Percentiles rank a stretch among this genome's conserved stretches.
These are phyloP conservation scores for Petunia axillaris DNA, from an alignment of 257 asterid species.

Conservation along the genomic window DNA sequence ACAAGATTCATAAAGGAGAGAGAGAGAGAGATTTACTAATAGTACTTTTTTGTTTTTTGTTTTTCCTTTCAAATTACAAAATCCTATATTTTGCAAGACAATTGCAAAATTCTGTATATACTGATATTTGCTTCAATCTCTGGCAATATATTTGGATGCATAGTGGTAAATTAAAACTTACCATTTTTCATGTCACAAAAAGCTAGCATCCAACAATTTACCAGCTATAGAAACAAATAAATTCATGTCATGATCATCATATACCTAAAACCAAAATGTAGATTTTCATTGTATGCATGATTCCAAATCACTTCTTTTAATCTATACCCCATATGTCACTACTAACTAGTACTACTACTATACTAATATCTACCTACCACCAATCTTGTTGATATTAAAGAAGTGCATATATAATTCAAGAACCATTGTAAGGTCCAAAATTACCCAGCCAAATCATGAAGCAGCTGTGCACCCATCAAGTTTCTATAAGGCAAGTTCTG, in stretches of 20 bases:
- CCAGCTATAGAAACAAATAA: conserved; percentile 35
- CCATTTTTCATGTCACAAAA: conserved; percentile 21
- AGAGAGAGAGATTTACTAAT: background rate
- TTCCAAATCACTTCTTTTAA: conserved; percentile 24
- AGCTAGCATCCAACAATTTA: conserved; percentile 30
- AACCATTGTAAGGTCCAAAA: conserved; percentile 32
- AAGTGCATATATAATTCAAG: background rate
- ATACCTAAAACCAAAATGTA: conserved; percentile 45
- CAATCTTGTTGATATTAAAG: background rate
- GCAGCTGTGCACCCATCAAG: conserved; percentile 93
- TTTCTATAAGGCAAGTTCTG: conserved; percentile 84
- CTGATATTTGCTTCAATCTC: conserved; percentile 20
- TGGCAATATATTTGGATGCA: conserved; percentile 25
- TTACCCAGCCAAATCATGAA: conserved; percentile 85
- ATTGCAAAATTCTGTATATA: conserved; percentile 19
- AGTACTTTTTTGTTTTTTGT: too few relatives aligned
- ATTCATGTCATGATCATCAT: conserved; percentile 21
- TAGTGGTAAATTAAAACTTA: background rate
- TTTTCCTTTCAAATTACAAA: background rate
- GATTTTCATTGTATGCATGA: conserved; percentile 38
- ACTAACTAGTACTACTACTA: background rate
- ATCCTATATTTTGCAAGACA: too few relatives aligned
- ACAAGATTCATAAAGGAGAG: background rate
- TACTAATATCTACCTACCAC: background rate
- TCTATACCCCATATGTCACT: conserved; percentile 30